phyloP scores from a whole-genome alignment of 495 filamentous ascomycete genomes.

The Aspergillus haitiensis region DNA sequence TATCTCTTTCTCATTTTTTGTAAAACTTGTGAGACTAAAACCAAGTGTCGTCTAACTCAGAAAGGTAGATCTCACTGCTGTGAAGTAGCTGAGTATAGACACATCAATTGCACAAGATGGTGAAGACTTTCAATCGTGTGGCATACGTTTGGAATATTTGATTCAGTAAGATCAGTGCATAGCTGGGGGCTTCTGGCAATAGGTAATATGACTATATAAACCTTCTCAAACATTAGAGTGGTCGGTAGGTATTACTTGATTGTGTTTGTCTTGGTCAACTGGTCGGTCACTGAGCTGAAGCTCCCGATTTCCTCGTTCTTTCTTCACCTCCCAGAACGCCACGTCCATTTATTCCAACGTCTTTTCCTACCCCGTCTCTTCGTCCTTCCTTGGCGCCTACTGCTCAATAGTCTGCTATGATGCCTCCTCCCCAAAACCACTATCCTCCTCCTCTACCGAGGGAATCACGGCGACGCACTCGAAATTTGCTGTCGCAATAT shows the following conservation, averaged over 20 bases:
- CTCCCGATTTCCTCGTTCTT: not conserved
- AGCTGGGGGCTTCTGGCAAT: not conserved
- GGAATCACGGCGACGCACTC: not conserved
- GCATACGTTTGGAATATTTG: no score
- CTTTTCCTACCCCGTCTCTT: not conserved
- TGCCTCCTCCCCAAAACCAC: not conserved
- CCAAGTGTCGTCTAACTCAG: no score
- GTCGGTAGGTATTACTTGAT: not conserved
- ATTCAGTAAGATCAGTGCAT: no score
- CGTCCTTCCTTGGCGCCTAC: not conserved
- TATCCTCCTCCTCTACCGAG: not conserved
- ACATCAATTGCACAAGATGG: no score
- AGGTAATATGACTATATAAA: not conserved
- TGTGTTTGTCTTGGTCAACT: not conserved
- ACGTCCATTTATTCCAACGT: not conserved
- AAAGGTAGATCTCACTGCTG: no score
- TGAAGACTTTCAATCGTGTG: no score
- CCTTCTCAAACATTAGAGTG: not conserved
- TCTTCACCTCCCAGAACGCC: not conserved
- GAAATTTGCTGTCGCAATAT: not conserved
- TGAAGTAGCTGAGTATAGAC: no score
- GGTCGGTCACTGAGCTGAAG: not conserved
- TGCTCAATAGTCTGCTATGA: not conserved
- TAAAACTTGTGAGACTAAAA: no score
- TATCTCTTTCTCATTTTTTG: no score